Conservation (phyloP, 495 filamentous ascomycete genomes). For the Aspergillus nanangensis region DNA sequence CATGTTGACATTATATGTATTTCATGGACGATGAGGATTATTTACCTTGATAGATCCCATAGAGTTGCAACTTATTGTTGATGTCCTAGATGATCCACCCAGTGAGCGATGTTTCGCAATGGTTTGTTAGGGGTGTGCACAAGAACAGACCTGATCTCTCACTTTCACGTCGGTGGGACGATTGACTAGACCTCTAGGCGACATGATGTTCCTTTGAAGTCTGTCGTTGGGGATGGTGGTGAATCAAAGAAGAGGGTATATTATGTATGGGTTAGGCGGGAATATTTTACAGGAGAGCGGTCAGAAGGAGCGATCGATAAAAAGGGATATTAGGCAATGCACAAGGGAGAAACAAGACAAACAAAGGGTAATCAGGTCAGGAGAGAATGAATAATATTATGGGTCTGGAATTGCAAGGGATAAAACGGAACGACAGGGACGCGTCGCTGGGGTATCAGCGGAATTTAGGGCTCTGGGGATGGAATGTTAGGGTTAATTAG, state of each 20-base stretch:
- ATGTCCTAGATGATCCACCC: conserved; percentile 52
- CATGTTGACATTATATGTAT: not conserved
- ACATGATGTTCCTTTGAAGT: conserved; percentile 28
- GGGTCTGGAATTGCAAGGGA: conserved; percentile 19
- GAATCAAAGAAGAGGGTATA: too few species aligned
- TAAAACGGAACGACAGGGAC: conserved; percentile 3
- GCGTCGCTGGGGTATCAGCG: conserved; percentile 33
- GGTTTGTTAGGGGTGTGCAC: not conserved
- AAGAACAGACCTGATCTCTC: conserved; percentile 41
- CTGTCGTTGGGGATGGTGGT: not conserved
- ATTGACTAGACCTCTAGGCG: conserved; percentile 49
- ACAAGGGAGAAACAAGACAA: conserved; percentile 9
- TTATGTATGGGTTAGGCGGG: not conserved
- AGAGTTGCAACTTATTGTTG: conserved; percentile 91
- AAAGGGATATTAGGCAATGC: not conserved
- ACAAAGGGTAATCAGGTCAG: not conserved
- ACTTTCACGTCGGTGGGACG: conserved; percentile 59
- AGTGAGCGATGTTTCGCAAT: conserved; percentile 2
- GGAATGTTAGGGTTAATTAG: not conserved
- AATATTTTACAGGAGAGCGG: conserved; percentile 2
- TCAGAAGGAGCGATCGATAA: conserved; percentile 3
- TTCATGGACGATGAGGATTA: conserved; percentile 1
- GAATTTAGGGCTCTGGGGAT: conserved; percentile 16
- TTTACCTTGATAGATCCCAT: conserved; percentile 79
- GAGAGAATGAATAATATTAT: too few species aligned